Evolutionary conservation across 176 grass and related monocot genomes (phyloP), one percentile per base, ranked within the genome.

Genomic region (Zizania latifolia): DNA sequence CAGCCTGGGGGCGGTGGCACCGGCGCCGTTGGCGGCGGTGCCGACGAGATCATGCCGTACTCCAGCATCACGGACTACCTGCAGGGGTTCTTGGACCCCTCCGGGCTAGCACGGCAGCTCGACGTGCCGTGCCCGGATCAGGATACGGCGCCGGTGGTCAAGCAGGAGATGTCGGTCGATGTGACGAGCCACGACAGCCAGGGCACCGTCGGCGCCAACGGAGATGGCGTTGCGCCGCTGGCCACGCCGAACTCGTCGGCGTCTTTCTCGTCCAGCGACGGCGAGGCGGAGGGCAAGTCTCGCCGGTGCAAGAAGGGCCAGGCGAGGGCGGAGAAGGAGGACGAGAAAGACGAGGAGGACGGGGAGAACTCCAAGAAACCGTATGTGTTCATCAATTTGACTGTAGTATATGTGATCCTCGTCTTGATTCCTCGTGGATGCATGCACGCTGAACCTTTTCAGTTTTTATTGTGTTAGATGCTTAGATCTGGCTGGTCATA

Each of bases 241-340:
- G 75, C 78, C 62, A 90, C 93, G 8, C 90, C 85, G 3, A 97
- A 97, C 72, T 97, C 93, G 7, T 97, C 90, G 13, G 75, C 86
- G 7, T 90, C 87, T 64, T 85, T 84, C 60, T 97, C 90, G 57
- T 97, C 82, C 10, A 86, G 69, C 41, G 90, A 88, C 78, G 79
- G 82, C 40, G 86, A 84, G 15, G 87, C 82, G 8, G 87, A 93
- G 11, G 92, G 83, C 16, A 82, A 87, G 45, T 83, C 69, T 4
- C 51, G 64, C 16, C 77, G 81, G 83, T 82, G 84, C 81, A 87
- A 85, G 48, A 96, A 89, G 82, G 81, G 87, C 11, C 81, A 54
- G 84, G 70, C 65, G 16, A 90, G 93, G 87, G 60, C 34, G 23
- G 74, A 85, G 58, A 83, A 85, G 15, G 79, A 74, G 62, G 82